A percentile compares a stretch with the other conserved stretches of the same genome.
phyloP scores from a whole-genome alignment of 2,329 filamentous ascomycete genomes.

The Geosmithia putterillii region DNA sequence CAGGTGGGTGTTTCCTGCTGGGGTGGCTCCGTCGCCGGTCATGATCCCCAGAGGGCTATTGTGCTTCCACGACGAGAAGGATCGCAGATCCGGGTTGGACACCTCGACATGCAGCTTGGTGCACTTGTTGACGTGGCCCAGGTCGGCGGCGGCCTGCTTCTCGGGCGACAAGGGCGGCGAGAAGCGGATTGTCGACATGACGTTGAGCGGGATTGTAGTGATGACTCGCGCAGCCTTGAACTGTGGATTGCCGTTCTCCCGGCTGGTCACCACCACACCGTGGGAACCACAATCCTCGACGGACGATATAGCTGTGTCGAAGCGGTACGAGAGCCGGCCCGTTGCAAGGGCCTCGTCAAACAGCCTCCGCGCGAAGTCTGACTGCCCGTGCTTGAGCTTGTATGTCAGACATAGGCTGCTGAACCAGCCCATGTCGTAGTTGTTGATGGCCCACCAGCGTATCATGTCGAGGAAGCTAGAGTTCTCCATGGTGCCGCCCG shows the following conservation, averaged over 20 bases:
- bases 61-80: too few species aligned
- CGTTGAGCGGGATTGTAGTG: conserved; percentile 10
- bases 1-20: too few species aligned
- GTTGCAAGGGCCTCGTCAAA: too few species aligned
- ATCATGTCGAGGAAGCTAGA: conserved; percentile 10
- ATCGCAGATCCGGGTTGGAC: conserved; percentile 6
- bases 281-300: too few species aligned
- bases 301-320: too few species aligned
- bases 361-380: too few species aligned
- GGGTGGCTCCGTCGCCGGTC: too few species aligned
- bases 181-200: conserved; percentile 2
- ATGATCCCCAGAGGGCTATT: too few species aligned
- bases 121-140: conserved; percentile 5
- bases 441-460: conserved; percentile 9
- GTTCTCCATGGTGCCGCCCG: conserved; percentile 12
- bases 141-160: conserved; percentile 3
- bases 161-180: not conserved
- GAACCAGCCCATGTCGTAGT: conserved; percentile 10
- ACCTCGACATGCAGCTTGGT: conserved; percentile 9
- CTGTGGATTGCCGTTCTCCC: conserved; percentile 10
- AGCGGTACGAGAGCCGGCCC: too few species aligned
- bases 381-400: conserved; percentile 13
- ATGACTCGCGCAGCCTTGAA: conserved; percentile 13
- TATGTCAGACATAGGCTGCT: conserved; percentile 9
- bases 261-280: too few species aligned